phyloP scores from a whole-genome alignment of 1,284 basidiomycete species.

The Fereydounia khargensis region DNA sequence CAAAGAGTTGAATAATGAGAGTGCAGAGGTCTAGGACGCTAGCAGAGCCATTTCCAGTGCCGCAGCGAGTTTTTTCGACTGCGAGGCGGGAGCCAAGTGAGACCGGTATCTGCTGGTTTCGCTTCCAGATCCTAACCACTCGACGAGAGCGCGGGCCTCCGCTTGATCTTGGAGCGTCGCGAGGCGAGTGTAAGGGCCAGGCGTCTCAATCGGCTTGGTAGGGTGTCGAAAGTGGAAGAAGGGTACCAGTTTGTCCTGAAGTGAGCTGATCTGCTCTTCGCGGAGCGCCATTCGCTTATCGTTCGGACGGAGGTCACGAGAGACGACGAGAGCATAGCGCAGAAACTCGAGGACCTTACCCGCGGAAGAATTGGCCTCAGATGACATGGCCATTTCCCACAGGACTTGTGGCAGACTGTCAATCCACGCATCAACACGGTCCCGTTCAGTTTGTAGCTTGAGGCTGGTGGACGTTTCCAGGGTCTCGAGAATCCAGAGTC shows the following conservation, averaged over 20 bases:
- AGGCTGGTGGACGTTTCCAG: constrained; percentile 6
- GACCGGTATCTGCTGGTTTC: no score
- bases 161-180: neutral
- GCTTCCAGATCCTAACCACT: neutral
- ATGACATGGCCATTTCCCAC: constrained; percentile 11
- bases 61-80: no score
- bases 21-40: no score
- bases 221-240: constrained; percentile 29
- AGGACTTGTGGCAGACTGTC: constrained; percentile 16
- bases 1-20: no score
- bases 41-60: no score
- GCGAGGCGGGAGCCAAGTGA: no score
- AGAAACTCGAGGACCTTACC: constrained; percentile 16
- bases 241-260: constrained; percentile 13
- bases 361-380: constrained; percentile 6
- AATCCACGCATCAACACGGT: constrained; percentile 8
- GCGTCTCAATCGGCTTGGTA: constrained; percentile 10
- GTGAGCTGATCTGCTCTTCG: neutral
- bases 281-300: neutral
- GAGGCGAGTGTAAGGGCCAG: constrained; percentile 15
- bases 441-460: constrained; percentile 2
- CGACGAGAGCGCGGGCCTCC: neutral
- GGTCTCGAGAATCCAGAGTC: constrained; percentile 17
- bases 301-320: neutral
- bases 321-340: constrained; percentile 18